Base-by-base conservation (phyloP, 768 basidiomycete genomes). In the Phylloporus arenicola region DNA sequence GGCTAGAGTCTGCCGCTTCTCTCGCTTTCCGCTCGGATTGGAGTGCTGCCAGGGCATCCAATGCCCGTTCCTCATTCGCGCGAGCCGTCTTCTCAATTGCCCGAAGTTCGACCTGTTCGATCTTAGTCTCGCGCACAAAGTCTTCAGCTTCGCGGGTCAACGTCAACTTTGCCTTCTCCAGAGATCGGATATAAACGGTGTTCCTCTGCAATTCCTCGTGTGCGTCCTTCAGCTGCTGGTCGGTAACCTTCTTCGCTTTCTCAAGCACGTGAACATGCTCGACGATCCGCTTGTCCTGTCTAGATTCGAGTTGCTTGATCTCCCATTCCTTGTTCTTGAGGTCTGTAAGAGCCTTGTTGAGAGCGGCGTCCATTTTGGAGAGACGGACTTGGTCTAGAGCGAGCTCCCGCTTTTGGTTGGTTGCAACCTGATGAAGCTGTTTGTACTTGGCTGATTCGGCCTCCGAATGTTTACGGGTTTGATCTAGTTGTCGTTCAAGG, bases 261-360 rank as follows among this genome's bases (percentile, higher is more conserved):
- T 97, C 93, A 11, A 95, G 77, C 25, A 97, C 95, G 64, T 98
- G 86, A 22, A 96, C 91, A 62, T 98, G 95, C 68, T 98, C 94
- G 39, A 98, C 93, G 52, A 96, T 94, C n/a, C 90, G 96, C 73
- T 94, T 97, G 73, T 97, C 92, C 63, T 96, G 88, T 63, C 79
- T 83, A 3, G 88, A 86, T 46, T 88, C 83, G 9, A 97, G 71
- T 56, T 94, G 87, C 56, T 84, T 88, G 55, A 91, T 79, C 50
- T 94, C 89, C 80, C 84, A 86, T 58, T 96, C 90, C 43, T 86
- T 82, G 38, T 75, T 76, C 63, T 89, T 86, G 43, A 95, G 72
- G 52, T 94, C 90, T 8, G 78, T 76, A n/a, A 88, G 73, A 10
- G 84, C 81, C 61, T 90, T 87, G 61, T 86, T 86, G 33, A 94